Evolutionary conservation across 108 stramenopile genomes (phyloP).

Genomic region (Nitzschia sp.): DNA sequence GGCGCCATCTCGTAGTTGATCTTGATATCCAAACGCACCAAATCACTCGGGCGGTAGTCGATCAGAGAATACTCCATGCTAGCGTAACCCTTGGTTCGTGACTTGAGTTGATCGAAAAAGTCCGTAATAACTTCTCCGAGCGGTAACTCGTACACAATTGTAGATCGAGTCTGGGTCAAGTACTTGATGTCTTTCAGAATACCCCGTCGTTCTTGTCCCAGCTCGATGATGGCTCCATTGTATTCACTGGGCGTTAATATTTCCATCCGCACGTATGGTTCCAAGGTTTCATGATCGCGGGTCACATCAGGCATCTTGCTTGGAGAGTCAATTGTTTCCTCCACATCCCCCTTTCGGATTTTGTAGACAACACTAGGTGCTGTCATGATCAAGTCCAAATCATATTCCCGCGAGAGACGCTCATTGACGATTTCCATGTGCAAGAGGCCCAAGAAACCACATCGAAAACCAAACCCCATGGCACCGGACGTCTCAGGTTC

Average conservation of each 20-base stretch:
- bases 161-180: constrained; percentile 92
- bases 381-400: constrained; percentile 95
- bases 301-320: constrained; percentile 92
- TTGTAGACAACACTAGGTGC: constrained; percentile 97
- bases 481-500: constrained; percentile 88
- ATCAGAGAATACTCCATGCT: constrained; percentile 95
- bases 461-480: constrained; percentile 94
- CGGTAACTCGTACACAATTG: constrained; percentile 89
- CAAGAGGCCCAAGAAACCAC: constrained; percentile 96
- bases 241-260: constrained; percentile 85
- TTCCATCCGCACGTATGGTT: constrained; percentile 92
- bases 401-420: constrained; percentile 93
- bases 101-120: constrained; percentile 97
- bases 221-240: constrained; percentile 86
- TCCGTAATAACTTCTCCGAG: constrained; percentile 96
- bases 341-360: constrained; percentile 56
- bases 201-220: constrained; percentile 90
- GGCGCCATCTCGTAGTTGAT: constrained; percentile 95
- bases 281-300: constrained; percentile 72
- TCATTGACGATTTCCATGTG: constrained; percentile 99
- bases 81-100: constrained; percentile 96
- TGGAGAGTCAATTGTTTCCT: constrained; percentile 84
- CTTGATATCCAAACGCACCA: constrained; percentile 95
- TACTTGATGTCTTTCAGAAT: constrained; percentile 91
- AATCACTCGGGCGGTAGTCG: constrained; percentile 87